Base-by-base conservation (phyloP, 371 early-diverging fungal species). In the Lichtheimia corymbifera region DNA sequence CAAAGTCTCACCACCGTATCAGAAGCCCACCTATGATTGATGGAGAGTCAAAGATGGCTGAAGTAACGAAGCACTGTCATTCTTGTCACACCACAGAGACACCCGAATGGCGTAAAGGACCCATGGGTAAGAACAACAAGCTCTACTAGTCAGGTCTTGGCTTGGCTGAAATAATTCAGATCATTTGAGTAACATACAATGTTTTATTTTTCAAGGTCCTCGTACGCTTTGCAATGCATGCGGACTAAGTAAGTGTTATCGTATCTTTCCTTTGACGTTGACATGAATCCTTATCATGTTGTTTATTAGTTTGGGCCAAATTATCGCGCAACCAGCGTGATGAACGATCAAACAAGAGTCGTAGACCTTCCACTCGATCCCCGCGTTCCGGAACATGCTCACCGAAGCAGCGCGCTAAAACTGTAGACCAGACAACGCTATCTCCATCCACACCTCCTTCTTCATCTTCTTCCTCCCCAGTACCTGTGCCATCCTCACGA, bases 161-260 rank as follows among this genome's bases (percentile, higher is more conserved):
- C 28, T 28, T 28, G 28, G 35, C 35, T 35, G 35, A 35, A 47
- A 45, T 45, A 7, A 22, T 17, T 47, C 15, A 47, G n/a, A 47
- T 22, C 22, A 18, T 47, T 47, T 47, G 18, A 47, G 18, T n/a
- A 22, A 22, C 47, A 47, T 47, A 9, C 47, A 7, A 15, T 22
- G 22, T 22, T 22, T 22, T 22, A 2, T 52, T 35, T 35, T 35
- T 35, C 35, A 35, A 72, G 72, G 72, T 12, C 73, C 73, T 44
- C 59, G 70, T 6, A 74, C 71, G 20, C 53, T 74, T 62, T 74
- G 74, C 30, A 74, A 74, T 66, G 74, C 74, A 50, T 74, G 74
- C 30, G 74, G 74, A 20, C 18, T 71, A 53, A 70, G 74, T 74
- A 68, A 41, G 61, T 64, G 35, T 50, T 59, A 13, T 5, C 41